These are phyloP conservation scores for Imleria badia DNA, from an alignment of 768 basidiomycete species.

Conservation along the genomic window DNA sequence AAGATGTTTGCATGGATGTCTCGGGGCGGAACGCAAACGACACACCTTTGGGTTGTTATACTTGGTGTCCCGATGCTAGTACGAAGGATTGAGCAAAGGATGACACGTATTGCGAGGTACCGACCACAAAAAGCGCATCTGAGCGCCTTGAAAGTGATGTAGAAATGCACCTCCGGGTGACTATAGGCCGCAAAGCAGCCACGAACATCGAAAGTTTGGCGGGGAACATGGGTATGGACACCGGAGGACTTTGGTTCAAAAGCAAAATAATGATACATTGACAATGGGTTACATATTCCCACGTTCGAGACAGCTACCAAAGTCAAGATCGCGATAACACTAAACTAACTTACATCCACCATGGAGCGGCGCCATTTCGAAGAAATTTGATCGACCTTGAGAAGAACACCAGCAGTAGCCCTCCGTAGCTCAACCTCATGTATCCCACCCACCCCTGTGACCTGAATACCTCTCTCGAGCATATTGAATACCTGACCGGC, in stretches of 20 bases:
- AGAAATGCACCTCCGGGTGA: conserved; percentile 31
- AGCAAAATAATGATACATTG: neutral
- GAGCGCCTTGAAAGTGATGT: conserved; percentile 54
- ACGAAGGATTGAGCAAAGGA: conserved; percentile 15
- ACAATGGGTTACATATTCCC: conserved; percentile 16
- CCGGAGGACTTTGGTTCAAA: neutral
- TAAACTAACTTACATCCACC: conserved; percentile 39
- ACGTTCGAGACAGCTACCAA: neutral
- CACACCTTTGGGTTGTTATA: conserved; percentile 90
- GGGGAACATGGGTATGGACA: conserved; percentile 22
- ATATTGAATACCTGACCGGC: conserved; percentile 61
- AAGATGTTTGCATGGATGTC: neutral
- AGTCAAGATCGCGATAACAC: no score
- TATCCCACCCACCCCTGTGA: conserved; percentile 64
- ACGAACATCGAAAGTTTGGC: conserved; percentile 12
- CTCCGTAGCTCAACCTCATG: conserved; percentile 62
- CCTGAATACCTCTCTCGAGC: conserved; percentile 62
- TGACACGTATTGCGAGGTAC: conserved; percentile 32
- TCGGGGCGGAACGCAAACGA: neutral
- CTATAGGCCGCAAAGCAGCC: conserved; percentile 16
- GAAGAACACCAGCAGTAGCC: conserved; percentile 74
- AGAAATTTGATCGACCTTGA: conserved; percentile 75
- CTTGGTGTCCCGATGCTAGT: conserved; percentile 89
- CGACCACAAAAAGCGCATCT: conserved; percentile 84
- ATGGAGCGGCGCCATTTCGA: conserved; percentile 69